A percentile compares a stretch with the other conserved stretches of the same genome.
phyloP scores from a whole-genome alignment of 2,329 filamentous ascomycete genomes.

The Xylariaceae sp. region DNA sequence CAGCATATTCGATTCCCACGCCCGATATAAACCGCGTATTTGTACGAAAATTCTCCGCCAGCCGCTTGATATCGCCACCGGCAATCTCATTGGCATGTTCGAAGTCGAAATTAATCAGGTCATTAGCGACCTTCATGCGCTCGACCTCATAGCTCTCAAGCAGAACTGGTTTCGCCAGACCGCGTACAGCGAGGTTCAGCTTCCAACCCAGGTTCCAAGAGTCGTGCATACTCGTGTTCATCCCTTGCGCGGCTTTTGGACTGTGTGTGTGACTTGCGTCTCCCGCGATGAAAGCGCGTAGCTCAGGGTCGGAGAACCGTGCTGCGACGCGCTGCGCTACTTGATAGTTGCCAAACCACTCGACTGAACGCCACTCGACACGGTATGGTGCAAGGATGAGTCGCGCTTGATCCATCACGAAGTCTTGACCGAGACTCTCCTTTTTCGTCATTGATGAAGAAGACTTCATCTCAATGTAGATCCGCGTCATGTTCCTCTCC shows the following conservation, averaged over 20 bases:
- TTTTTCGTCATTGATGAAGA: conserved; percentile 35
- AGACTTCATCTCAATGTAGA: conserved; percentile 56
- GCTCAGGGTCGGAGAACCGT: conserved; percentile 60
- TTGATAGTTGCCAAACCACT: conserved; percentile 71
- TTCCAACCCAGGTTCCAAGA: conserved; percentile 54
- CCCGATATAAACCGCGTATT: conserved; percentile 73
- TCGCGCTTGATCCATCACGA: conserved; percentile 65
- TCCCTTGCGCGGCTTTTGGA: conserved; percentile 50
- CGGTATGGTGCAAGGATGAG: conserved; percentile 57
- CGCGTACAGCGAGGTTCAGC: conserved; percentile 25
- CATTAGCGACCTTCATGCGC: conserved; percentile 50
- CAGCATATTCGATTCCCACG: conserved; percentile 59
- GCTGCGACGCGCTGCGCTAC: conserved; percentile 69
- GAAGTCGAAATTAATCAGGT: conserved; percentile 57
- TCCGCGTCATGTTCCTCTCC: conserved; percentile 67
- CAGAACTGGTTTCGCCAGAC: background rate
- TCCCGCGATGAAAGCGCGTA: conserved; percentile 53
- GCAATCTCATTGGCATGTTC: conserved; percentile 55
- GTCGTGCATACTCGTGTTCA: conserved; percentile 55
- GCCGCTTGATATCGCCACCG: conserved; percentile 57
- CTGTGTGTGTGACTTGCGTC: conserved; percentile 54
- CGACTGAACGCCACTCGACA: conserved; percentile 54
- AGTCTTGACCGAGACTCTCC: conserved; percentile 55
- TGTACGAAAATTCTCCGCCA: conserved; percentile 65
- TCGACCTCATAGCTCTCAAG: conserved; percentile 1